Percentiles rank a stretch among this genome's conserved stretches.
Conservation (phyloP, 2,329 filamentous ascomycete genomes). For the Sporothrix variecibatus region DNA sequence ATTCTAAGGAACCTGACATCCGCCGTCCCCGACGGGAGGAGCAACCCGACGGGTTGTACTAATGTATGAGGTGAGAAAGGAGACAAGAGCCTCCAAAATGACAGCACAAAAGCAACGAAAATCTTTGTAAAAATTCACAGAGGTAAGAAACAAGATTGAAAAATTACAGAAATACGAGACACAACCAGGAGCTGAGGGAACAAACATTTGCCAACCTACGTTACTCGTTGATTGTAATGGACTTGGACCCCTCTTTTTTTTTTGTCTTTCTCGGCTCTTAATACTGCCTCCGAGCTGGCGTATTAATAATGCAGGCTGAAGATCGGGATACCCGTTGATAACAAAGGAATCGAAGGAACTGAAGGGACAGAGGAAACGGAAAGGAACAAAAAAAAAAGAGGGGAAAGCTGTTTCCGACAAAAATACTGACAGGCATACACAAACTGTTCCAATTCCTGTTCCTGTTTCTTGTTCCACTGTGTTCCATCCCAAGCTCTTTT, state of each 20-base stretch:
- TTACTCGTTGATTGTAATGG: neutral
- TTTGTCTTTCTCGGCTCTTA: neutral
- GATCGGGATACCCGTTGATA: neutral
- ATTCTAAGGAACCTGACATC: constrained; percentile 8
- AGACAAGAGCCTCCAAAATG: neutral
- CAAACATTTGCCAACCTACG: neutral
- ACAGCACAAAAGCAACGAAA: neutral
- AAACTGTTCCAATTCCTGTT: neutral
- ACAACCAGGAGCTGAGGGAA: neutral
- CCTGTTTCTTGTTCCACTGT: neutral
- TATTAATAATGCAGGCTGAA: constrained; percentile 8
- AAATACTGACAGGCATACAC: neutral
- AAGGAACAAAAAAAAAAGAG: neutral
- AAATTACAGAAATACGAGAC: neutral
- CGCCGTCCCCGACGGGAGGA: constrained; percentile 15
- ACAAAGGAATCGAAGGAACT: neutral
- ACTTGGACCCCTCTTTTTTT: neutral
- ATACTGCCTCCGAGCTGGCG: neutral
- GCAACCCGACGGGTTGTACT: neutral
- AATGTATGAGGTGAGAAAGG: neutral
- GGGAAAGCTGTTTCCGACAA: constrained; percentile 7
- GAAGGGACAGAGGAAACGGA: neutral
- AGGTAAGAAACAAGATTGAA: neutral
- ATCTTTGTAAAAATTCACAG: neutral
- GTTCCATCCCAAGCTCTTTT: neutral